phyloP scores from a whole-genome alignment of 1,284 basidiomycete genomes.

The Coniferiporia weirii region DNA sequence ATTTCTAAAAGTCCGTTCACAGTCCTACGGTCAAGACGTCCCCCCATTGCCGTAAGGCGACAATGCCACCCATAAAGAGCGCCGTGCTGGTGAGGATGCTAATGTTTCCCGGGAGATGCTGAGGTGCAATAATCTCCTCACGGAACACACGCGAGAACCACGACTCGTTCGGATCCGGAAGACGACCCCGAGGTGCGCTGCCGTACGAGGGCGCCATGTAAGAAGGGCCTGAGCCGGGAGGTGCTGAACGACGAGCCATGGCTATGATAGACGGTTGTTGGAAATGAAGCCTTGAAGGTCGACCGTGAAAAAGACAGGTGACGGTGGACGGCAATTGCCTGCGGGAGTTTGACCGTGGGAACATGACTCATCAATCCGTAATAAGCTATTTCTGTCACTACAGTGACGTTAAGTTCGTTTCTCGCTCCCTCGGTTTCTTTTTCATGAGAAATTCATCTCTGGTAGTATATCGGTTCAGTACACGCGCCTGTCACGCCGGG shows the following conservation, averaged over 20 bases:
- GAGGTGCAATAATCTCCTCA: constrained; percentile 62
- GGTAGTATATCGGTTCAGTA: constrained; percentile 44
- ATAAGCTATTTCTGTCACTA: not conserved
- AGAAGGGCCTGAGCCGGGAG: constrained; percentile 46
- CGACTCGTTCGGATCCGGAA: constrained; percentile 53
- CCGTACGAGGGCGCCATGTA: constrained; percentile 43
- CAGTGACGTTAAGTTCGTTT: not conserved
- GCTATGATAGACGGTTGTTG: constrained; percentile 8
- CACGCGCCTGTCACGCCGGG: constrained; percentile 43
- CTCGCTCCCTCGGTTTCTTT: too few relatives aligned
- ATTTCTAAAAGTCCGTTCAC: not conserved
- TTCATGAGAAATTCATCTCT: constrained; percentile 25
- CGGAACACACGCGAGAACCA: constrained; percentile 55
- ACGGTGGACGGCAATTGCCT: too few relatives aligned
- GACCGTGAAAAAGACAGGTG: too few relatives aligned
- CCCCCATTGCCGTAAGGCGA: constrained; percentile 65
- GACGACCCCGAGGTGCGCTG: constrained; percentile 25
- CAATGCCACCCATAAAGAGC: constrained; percentile 62
- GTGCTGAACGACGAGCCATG: constrained; percentile 66
- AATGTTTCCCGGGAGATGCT: constrained; percentile 68
- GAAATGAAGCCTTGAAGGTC: too few relatives aligned
- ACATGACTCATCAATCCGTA: too few relatives aligned
- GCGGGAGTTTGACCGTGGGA: too few relatives aligned
- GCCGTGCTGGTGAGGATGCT: constrained; percentile 58
- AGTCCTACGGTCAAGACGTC: constrained; percentile 60